Percentiles rank a stretch among this genome's conserved stretches.
Conservation (phyloP, 2,329 filamentous ascomycete species). For the Ilyonectria mors-panacis region DNA sequence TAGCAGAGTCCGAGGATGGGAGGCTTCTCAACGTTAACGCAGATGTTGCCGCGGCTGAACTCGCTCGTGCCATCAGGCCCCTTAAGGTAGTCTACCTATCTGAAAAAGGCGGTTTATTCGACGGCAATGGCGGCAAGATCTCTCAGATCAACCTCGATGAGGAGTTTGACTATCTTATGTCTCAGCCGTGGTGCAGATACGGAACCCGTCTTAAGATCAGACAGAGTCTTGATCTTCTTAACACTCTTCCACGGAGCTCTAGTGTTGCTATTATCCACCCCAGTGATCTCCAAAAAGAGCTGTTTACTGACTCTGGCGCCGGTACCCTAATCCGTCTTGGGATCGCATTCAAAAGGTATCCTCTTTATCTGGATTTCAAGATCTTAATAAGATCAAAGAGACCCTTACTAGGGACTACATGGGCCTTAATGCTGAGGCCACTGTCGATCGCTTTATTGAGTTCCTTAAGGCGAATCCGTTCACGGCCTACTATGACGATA, state of each 20-base stretch:
- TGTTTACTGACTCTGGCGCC: slow-evolving; percentile 96
- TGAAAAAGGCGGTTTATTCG: slow-evolving; percentile 96
- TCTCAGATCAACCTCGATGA: slow-evolving; percentile 98
- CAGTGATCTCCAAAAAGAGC: slow-evolving; percentile 93
- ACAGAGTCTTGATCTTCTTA: slow-evolving; percentile 95
- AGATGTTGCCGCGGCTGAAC: slow-evolving; percentile 94
- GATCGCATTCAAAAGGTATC: too few species aligned
- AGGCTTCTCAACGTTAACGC: slow-evolving; percentile 98
- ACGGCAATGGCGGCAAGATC: slow-evolving; percentile 91
- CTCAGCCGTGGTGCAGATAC: slow-evolving; percentile 94
- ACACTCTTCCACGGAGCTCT: slow-evolving; percentile 89
- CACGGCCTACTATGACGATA: slow-evolving; percentile 88
- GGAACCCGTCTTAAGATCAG: slow-evolving; percentile 97
- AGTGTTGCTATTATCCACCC: slow-evolving; percentile 98
- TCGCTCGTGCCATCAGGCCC: slow-evolving; percentile 90
- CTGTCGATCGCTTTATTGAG: slow-evolving; percentile 89
- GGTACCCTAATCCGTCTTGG: slow-evolving; percentile 95
- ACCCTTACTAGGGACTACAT: slow-evolving; percentile 87
- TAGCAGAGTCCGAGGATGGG: slow-evolving; percentile 91
- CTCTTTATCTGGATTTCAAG: slow-evolving; percentile 81
- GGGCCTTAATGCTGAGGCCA: slow-evolving; percentile 84
- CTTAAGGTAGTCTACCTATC: slow-evolving; percentile 99
- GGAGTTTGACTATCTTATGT: slow-evolving; percentile 94
- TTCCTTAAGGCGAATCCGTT: slow-evolving; percentile 84
- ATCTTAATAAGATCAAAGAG: slow-evolving; percentile 83